These are phyloP conservation scores for Melampsora americana DNA, from an alignment of 1,284 basidiomycete species.

Conservation along the genomic window DNA sequence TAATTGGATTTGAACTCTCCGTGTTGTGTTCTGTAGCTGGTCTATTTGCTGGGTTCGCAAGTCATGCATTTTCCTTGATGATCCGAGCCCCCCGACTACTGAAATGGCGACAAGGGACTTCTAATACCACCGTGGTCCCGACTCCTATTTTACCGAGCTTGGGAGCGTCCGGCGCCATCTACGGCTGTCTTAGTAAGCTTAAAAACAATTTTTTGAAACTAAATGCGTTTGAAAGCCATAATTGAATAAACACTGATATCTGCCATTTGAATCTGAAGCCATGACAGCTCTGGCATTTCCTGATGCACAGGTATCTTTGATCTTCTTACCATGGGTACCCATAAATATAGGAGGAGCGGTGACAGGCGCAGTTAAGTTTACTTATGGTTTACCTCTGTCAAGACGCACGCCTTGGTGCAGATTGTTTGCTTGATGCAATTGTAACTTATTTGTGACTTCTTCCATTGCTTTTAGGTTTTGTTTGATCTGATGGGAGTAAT, in stretches of 20 bases:
- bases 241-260: neutral
- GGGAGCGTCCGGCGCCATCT: slow-evolving; percentile 48
- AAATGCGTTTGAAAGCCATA: too few relatives aligned
- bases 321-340: slow-evolving; percentile 50
- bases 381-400: neutral
- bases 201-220: too few relatives aligned
- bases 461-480: slow-evolving; percentile 34
- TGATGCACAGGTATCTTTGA: slow-evolving; percentile 47
- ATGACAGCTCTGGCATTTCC: slow-evolving; percentile 49
- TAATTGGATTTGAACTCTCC: too few relatives aligned
- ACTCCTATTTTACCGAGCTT: slow-evolving; percentile 41
- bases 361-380: slow-evolving; percentile 35
- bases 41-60: slow-evolving; percentile 21
- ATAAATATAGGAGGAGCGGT: slow-evolving; percentile 47
- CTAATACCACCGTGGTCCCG: slow-evolving; percentile 14
- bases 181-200: slow-evolving; percentile 45
- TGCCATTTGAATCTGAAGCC: slow-evolving; percentile 5
- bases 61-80: slow-evolving; percentile 37
- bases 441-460: neutral
- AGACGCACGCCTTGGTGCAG: neutral
- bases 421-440: neutral
- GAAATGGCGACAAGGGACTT: slow-evolving; percentile 29
- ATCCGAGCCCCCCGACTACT: slow-evolving; percentile 35
- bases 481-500: slow-evolving; percentile 48
- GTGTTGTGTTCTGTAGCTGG: slow-evolving; percentile 15